These are phyloP conservation scores for Hsuehochloa calcarea DNA, from an alignment of 176 grass and related monocot species.

Conservation along the genomic window DNA sequence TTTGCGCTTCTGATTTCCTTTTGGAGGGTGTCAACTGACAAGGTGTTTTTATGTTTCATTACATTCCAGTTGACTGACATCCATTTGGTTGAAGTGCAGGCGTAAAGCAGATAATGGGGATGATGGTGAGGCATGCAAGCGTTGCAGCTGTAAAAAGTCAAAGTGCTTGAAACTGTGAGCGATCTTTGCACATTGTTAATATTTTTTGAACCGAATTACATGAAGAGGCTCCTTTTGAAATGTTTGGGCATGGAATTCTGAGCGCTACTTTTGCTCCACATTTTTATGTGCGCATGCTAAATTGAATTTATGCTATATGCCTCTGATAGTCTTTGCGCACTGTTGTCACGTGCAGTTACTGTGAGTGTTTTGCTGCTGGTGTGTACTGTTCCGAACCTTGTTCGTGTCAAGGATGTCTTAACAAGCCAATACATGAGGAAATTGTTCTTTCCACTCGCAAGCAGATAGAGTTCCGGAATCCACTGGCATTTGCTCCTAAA, in stretches of 20 bases:
- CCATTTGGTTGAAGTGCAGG: slow-evolving; percentile 43
- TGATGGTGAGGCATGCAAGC: slow-evolving; percentile 88
- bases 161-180: slow-evolving; percentile 98
- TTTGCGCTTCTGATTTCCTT: slow-evolving; percentile 7
- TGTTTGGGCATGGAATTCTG: not conserved
- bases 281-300: not conserved
- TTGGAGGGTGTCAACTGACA: not conserved
- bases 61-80: slow-evolving; percentile 4
- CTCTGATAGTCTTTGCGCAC: slow-evolving; percentile 11
- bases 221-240: not conserved
- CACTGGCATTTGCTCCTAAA: slow-evolving; percentile 98
- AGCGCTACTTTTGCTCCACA: not conserved
- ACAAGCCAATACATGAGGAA: slow-evolving; percentile 98
- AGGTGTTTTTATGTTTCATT: slow-evolving; percentile 3
- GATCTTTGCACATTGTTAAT: not conserved
- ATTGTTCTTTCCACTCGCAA: slow-evolving; percentile 88
- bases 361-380: slow-evolving; percentile 98
- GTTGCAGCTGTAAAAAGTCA: slow-evolving; percentile 98
- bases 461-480: slow-evolving; percentile 96
- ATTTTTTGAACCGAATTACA: slow-evolving; percentile 2
- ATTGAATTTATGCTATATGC: slow-evolving; percentile 5
- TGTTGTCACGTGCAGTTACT: slow-evolving; percentile 66
- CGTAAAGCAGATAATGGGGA: slow-evolving; percentile 72
- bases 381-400: slow-evolving; percentile 99
- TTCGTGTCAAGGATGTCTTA: slow-evolving; percentile 90